Evolutionary conservation across 257 asterid genomes (phyloP).

Genomic region (Forsythia viridissima): DNA sequence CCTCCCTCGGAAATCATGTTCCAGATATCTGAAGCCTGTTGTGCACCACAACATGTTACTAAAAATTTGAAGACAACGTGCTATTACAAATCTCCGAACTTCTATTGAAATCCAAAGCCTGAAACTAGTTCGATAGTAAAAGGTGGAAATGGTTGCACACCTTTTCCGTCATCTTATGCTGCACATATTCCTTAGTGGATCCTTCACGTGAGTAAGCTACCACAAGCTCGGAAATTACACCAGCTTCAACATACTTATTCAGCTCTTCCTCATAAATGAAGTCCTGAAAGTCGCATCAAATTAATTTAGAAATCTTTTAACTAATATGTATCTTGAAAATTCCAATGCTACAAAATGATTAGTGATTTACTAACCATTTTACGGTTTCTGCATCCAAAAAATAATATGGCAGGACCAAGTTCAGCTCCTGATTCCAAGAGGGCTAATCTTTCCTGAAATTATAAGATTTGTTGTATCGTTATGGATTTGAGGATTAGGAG

Average conservation of each 20-base stretch:
- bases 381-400: conserved; percentile 93
- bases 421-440: conserved; percentile 82
- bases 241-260: conserved; percentile 58
- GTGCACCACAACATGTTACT: conserved; percentile 1
- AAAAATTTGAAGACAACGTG: not conserved
- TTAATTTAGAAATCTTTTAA: conserved; percentile 1
- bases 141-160: conserved; percentile 31
- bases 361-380: conserved; percentile 58
- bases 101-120: not conserved
- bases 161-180: conserved; percentile 89
- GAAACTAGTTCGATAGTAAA: not conserved
- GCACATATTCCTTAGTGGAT: conserved; percentile 85
- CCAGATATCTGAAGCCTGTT: conserved; percentile 86
- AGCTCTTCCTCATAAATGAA: conserved; percentile 84
- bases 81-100: not conserved
- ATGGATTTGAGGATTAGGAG: not conserved
- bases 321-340: not conserved
- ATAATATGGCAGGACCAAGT: conserved; percentile 85
- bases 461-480: not conserved
- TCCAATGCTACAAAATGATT: not conserved
- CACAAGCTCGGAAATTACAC: conserved; percentile 86
- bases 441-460: conserved; percentile 90
- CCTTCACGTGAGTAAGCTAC: conserved; percentile 97
- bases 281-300: conserved; percentile 60
- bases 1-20: conserved; percentile 85